Conservation (phyloP, 1,284 basidiomycete species). For the Wolfiporia cocos region DNA sequence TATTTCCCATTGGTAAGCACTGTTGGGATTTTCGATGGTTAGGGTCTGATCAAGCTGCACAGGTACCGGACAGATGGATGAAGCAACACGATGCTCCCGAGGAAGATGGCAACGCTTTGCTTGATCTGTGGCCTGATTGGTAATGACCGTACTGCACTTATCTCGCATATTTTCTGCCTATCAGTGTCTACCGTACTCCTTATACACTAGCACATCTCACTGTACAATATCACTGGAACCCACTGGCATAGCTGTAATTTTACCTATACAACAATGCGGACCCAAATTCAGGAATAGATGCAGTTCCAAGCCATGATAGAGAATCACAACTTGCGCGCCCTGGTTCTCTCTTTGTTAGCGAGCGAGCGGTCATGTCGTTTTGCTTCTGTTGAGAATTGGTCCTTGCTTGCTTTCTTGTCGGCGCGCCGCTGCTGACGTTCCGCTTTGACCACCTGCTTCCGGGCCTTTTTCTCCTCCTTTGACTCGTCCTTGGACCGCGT, state of each 20-base stretch:
- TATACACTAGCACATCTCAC: too few relatives aligned
- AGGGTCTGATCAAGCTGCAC: constrained; percentile 7
- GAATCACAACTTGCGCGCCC: constrained; percentile 26
- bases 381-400: constrained; percentile 71
- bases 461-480: constrained; percentile 80
- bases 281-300: too few relatives aligned
- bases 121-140: constrained; percentile 50
- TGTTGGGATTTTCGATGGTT: constrained; percentile 1
- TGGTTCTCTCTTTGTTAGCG: constrained; percentile 36
- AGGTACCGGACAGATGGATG: constrained; percentile 87
- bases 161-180: constrained; percentile 1
- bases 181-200: too few relatives aligned
- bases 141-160: constrained; percentile 13
- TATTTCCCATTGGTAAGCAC: constrained; percentile 77
- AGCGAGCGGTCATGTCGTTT: constrained; percentile 63
- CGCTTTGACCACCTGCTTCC: constrained; percentile 86
- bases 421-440: constrained; percentile 70
- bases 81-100: constrained; percentile 73
- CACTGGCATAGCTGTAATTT: too few relatives aligned
- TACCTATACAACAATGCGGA: too few relatives aligned
- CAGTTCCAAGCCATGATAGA: too few relatives aligned
- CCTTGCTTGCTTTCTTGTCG: constrained; percentile 79
- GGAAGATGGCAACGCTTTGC: constrained; percentile 54
- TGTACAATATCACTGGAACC: too few relatives aligned
- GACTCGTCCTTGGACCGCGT: constrained; percentile 76